A percentile compares a stretch with the other conserved stretches of the same genome.
Evolutionary conservation across 768 basidiomycete species (phyloP).

Genomic region (Tubosaeta brunneosetosa): DNA sequence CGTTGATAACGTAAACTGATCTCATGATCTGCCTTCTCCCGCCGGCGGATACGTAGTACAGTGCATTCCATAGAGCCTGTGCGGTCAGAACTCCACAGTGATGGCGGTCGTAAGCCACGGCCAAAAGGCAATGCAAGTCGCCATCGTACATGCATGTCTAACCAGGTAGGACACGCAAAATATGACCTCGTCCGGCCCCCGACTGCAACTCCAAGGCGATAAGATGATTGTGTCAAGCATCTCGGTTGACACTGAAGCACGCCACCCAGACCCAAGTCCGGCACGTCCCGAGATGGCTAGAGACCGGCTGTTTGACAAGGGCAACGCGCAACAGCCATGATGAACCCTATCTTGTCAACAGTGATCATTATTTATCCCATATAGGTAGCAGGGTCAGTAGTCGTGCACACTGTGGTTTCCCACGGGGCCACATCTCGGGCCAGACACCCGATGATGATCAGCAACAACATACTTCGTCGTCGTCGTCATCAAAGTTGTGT

Average conservation of each 20-base stretch:
- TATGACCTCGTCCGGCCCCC: neutral
- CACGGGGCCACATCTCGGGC: no score
- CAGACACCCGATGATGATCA: no score
- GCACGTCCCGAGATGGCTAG: neutral
- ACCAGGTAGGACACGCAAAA: neutral
- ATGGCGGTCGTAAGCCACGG: neutral
- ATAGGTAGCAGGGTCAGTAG: neutral
- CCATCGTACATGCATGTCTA: neutral
- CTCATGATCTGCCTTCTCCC: slow-evolving; percentile 3
- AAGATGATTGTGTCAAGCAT: neutral
- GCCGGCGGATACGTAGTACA: neutral
- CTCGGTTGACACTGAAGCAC: neutral
- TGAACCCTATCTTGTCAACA: neutral
- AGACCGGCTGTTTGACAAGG: neutral
- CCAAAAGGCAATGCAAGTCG: neutral
- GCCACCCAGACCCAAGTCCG: neutral
- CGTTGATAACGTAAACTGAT: neutral
- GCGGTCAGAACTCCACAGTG: no score
- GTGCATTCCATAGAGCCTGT: neutral
- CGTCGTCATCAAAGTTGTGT: no score
- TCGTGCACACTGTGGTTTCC: neutral
- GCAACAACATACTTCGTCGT: no score
- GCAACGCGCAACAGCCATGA: neutral
- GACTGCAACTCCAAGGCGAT: neutral
- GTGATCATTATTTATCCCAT: neutral